Evolutionary conservation across 1,284 basidiomycete species (phyloP).

Genomic region (Ganoderma resinaceum): DNA sequence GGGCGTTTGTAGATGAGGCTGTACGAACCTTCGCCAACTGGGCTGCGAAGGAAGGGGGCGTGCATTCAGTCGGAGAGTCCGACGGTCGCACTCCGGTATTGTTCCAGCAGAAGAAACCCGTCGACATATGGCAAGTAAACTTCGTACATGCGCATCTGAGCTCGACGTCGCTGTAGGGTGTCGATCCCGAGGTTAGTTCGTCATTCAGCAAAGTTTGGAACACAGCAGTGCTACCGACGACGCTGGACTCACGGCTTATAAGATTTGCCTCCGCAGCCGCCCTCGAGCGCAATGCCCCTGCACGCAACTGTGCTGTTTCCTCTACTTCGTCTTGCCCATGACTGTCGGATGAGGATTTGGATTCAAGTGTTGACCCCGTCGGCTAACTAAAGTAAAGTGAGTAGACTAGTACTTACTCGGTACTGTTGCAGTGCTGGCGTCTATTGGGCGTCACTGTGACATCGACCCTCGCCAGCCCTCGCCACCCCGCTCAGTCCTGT

Average conservation of each 20-base stretch:
- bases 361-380: not conserved
- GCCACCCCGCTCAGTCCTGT: not conserved
- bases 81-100: conserved; percentile 31
- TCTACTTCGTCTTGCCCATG: not conserved
- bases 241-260: conserved; percentile 4
- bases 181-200: conserved; percentile 19
- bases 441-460: not conserved
- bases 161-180: not conserved
- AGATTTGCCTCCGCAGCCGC: not conserved
- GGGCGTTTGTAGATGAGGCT: not conserved
- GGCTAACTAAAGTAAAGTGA: not conserved
- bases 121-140: not conserved
- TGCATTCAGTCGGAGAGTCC: conserved; percentile 24
- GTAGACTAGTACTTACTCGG: not conserved
- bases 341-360: not conserved
- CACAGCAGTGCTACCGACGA: not conserved
- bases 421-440: not conserved
- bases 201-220: conserved; percentile 14
- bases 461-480: not conserved
- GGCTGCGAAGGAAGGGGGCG: not conserved
- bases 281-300: not conserved
- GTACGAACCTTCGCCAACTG: conserved; percentile 8
- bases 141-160: not conserved
- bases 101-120: conserved; percentile 17
- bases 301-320: not conserved